phyloP scores from a whole-genome alignment of 106 monocot species.

The Allium sativum region DNA sequence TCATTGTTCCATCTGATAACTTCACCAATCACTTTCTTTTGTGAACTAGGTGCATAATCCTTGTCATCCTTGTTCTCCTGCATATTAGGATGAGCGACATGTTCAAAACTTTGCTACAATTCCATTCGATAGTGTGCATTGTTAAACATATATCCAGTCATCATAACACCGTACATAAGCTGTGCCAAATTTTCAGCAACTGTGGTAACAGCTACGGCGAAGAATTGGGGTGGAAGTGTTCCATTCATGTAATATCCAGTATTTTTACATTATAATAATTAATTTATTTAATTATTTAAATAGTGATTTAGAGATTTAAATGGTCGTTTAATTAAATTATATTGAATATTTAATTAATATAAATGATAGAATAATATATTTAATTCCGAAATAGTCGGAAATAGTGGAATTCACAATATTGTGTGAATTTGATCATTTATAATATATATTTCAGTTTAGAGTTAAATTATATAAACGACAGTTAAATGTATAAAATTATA shows the following conservation, averaged over 20 bases:
- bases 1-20: slow-evolving; percentile 98
- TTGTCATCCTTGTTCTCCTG: slow-evolving; percentile 56
- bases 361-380: no score
- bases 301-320: no score
- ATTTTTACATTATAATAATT: no score
- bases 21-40: slow-evolving; percentile 90
- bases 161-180: slow-evolving; percentile 96
- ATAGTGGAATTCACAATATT: no score
- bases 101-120: slow-evolving; percentile 77
- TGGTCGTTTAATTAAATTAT: no score
- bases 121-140: slow-evolving; percentile 90
- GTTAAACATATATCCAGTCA: slow-evolving; percentile 99
- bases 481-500: no score
- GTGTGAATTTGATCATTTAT: no score
- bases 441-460: no score
- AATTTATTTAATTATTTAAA: no score
- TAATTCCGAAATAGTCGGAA: no score
- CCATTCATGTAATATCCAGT: slow-evolving; percentile 51
- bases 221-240: slow-evolving; percentile 60
- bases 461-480: no score
- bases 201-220: slow-evolving; percentile 78
- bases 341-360: no score
- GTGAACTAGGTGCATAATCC: slow-evolving; percentile 86
- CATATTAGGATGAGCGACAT: slow-evolving; percentile 68
- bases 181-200: slow-evolving; percentile 99